A percentile compares a stretch with the other conserved stretches of the same genome.
Conservation (phyloP, 768 basidiomycete species). For the Panellus pusillus region DNA sequence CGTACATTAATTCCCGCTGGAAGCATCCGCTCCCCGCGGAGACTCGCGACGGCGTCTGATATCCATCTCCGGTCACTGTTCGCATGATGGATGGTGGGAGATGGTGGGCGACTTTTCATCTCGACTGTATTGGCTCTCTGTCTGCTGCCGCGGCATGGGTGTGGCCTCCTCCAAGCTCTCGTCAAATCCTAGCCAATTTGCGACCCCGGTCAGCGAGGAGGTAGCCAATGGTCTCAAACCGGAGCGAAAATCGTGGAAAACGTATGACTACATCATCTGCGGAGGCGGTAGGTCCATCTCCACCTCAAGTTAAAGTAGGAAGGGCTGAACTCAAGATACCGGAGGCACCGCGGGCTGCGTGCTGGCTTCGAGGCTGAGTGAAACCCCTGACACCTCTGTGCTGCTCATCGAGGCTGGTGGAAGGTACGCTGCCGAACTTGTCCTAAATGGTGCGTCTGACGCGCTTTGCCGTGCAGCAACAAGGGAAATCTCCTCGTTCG, state of each 20-base stretch:
- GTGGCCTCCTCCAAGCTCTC: conserved; percentile 1
- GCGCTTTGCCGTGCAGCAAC: conserved; percentile 2
- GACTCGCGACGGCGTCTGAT: too few relatives aligned
- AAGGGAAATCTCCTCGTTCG: conserved; percentile 10
- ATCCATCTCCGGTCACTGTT: too few relatives aligned
- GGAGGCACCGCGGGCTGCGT: conserved; percentile 47
- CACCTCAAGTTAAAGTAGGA: too few relatives aligned
- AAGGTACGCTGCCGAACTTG: conserved; percentile 16
- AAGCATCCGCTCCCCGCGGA: too few relatives aligned
- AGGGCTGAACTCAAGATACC: background rate
- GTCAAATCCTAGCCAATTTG: conserved; percentile 2
- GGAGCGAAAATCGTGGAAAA: conserved; percentile 2
- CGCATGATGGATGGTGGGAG: background rate
- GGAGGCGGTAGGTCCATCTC: conserved; percentile 3
- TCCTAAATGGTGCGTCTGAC: background rate
- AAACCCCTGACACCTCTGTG: conserved; percentile 34
- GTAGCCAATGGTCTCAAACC: background rate
- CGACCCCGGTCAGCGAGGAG: background rate
- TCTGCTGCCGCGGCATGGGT: conserved; percentile 1
- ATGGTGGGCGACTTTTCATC: background rate
- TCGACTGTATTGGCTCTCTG: background rate
- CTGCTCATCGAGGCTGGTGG: conserved; percentile 41
- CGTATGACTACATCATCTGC: conserved; percentile 13
- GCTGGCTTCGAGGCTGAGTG: conserved; percentile 44
- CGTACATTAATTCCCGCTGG: too few relatives aligned